phyloP scores from a whole-genome alignment of 2,329 filamentous ascomycete genomes.

The Trichoderma asperellum region DNA sequence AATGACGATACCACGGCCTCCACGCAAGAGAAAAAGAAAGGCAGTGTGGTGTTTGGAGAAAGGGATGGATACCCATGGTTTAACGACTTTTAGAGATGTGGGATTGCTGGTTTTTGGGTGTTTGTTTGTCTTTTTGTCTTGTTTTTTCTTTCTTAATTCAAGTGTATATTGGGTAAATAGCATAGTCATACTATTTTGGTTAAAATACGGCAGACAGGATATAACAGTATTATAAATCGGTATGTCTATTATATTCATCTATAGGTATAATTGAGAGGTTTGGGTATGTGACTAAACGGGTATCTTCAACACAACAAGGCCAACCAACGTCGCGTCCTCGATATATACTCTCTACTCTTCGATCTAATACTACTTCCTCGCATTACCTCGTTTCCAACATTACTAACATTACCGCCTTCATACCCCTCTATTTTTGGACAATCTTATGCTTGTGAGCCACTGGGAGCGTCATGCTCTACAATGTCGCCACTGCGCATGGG shows the following conservation, averaged over 20 bases:
- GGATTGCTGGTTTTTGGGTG: neutral
- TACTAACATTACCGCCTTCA: neutral
- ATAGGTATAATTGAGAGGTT: neutral
- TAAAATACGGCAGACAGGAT: neutral
- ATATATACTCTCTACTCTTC: neutral
- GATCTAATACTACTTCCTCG: too few relatives aligned
- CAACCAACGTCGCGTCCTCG: neutral
- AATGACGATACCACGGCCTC: slow-evolving; percentile 15
- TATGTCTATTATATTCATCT: neutral
- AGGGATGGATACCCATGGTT: slow-evolving; percentile 23
- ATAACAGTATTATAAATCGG: slow-evolving; percentile 8
- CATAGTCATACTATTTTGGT: neutral
- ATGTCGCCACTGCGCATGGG: neutral
- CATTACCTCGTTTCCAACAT: neutral
- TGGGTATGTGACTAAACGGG: neutral
- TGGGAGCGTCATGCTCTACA: slow-evolving; percentile 11
- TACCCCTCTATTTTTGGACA: too few relatives aligned
- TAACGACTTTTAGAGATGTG: slow-evolving; percentile 16
- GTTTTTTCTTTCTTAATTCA: neutral
- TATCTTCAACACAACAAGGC: slow-evolving; percentile 4
- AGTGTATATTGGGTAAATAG: slow-evolving; percentile 12
- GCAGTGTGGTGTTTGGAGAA: slow-evolving; percentile 11
- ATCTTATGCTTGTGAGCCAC: neutral
- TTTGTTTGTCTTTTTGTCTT: neutral
- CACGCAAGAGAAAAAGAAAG: neutral